These are phyloP conservation scores for Verbena officinalis DNA, from an alignment of 257 asterid genomes.

Conservation along the genomic window DNA sequence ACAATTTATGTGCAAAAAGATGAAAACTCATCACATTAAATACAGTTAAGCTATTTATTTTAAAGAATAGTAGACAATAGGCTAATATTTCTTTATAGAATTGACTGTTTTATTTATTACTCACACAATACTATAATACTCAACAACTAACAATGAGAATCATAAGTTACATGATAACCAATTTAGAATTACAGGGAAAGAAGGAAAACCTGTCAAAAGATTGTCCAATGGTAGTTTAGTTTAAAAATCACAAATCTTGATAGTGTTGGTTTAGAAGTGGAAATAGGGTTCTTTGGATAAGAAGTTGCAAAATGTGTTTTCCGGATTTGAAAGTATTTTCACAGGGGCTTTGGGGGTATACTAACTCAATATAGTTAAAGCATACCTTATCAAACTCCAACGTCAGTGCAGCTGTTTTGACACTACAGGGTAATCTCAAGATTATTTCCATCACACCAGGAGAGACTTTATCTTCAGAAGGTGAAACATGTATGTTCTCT, in stretches of 20 bases:
- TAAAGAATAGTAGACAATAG: constrained; percentile 14
- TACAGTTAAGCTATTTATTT: background rate
- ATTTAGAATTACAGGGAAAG: too few species aligned
- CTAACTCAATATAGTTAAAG: constrained; percentile 5
- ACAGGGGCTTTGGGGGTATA: background rate
- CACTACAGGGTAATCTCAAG: constrained; percentile 74
- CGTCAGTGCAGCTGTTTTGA: constrained; percentile 75
- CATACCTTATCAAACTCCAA: constrained; percentile 95
- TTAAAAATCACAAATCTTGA: too few species aligned
- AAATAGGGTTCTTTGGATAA: too few species aligned
- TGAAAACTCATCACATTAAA: background rate
- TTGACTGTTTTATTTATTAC: too few species aligned
- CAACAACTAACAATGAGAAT: too few species aligned
- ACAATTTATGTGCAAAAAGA: background rate
- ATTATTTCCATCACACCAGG: constrained; percentile 91
- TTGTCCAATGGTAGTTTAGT: too few species aligned
- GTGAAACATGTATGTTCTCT: constrained; percentile 69
- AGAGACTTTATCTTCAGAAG: constrained; percentile 96
- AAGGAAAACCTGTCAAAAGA: too few species aligned
- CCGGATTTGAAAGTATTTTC: too few species aligned
- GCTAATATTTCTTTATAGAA: background rate
- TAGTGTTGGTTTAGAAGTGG: too few species aligned
- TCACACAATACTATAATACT: too few species aligned
- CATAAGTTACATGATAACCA: too few species aligned
- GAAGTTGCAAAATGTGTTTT: too few species aligned